Base-by-base conservation (phyloP, 345 rosid species). In the Aquilaria yunnanensis region DNA sequence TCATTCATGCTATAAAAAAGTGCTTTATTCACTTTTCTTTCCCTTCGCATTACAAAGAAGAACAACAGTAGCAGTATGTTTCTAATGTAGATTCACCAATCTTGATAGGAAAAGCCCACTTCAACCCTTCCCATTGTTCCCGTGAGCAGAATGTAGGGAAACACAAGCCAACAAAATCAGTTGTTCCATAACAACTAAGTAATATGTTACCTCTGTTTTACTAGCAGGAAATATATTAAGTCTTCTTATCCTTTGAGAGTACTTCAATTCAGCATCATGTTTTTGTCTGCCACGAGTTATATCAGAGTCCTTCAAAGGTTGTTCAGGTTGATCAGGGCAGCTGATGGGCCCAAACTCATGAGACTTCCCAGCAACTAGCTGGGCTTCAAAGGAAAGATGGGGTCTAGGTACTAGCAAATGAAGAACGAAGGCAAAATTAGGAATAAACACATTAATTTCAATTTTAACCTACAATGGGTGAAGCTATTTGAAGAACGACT, bases 311-410 rank as follows among this genome's bases (percentile, higher is more conserved):
- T 78, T 74, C 45, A 83, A 66, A 67, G 88, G 88, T 47, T 68
- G 78, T 69, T 74, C 75, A 0, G 93, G 97, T 61, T 81, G 96
- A 72, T 86, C 91, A 56, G 83, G 90, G 65, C 92, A 78, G 78
- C 82, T 87, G 57, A 91, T 62, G 32, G 90, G 82, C 37, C 80
- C 78, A 66, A 91, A 66, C 56, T 90, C 96, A 69, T 85, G 91
- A 72, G 91, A 85, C 72, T 86, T 95, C 68, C 99, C 99, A 74
- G 89, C 87, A 71, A 95, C 96, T 72, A 88, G 88, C 84, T 94
- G 97, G 68, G 99, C 97, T 81, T 95, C 99, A 57, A 95, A 95
- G 33, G 92, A 83, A 58, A 95, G 96, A 71, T 95, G 99, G 67
- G 96, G 96, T 73, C 93, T 85, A 51, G 97, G 96, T 60, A 95